A percentile compares a stretch with the other conserved stretches of the same genome.
These are phyloP conservation scores for Fraxinus pennsylvanica DNA, from an alignment of 257 asterid genomes.

Conservation along the genomic window DNA sequence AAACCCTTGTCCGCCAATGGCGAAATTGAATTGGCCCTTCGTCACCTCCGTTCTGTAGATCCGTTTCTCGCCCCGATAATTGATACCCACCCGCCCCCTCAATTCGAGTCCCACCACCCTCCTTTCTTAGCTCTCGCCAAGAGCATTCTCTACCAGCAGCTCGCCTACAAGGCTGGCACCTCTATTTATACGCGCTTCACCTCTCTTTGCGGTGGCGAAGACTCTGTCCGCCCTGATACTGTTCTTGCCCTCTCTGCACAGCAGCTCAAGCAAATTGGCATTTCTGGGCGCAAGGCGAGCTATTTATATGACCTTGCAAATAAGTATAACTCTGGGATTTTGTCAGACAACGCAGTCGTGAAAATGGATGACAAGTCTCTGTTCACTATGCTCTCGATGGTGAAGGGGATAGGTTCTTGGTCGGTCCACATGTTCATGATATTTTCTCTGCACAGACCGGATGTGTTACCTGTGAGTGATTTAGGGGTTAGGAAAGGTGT, in stretches of 20 bases:
- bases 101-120: conserved; percentile 57
- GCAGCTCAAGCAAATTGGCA: conserved; percentile 88
- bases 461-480: conserved; percentile 89
- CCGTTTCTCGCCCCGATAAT: conserved; percentile 61
- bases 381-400: conserved; percentile 91
- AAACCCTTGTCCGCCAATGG: conserved; percentile 65
- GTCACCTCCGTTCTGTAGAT: conserved; percentile 66
- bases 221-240: conserved; percentile 56
- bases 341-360: conserved; percentile 75
- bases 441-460: conserved; percentile 86
- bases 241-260: conserved; percentile 69
- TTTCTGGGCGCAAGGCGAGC: conserved; percentile 85
- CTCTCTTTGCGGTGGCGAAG: conserved; percentile 77
- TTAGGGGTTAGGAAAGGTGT: conserved; percentile 96
- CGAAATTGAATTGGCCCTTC: conserved; percentile 63
- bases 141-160: conserved; percentile 86
- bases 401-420: conserved; percentile 97
- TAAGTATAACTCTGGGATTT: conserved; percentile 74
- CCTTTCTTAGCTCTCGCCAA: conserved; percentile 76
- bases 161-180: conserved; percentile 82
- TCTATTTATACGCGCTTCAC: conserved; percentile 75
- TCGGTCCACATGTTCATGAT: conserved; percentile 98
- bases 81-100: conserved; percentile 57
- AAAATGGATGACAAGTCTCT: conserved; percentile 89
- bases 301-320: conserved; percentile 77